Conservation (phyloP, 2,329 filamentous ascomycete species). For the Stemphylium beticola region DNA sequence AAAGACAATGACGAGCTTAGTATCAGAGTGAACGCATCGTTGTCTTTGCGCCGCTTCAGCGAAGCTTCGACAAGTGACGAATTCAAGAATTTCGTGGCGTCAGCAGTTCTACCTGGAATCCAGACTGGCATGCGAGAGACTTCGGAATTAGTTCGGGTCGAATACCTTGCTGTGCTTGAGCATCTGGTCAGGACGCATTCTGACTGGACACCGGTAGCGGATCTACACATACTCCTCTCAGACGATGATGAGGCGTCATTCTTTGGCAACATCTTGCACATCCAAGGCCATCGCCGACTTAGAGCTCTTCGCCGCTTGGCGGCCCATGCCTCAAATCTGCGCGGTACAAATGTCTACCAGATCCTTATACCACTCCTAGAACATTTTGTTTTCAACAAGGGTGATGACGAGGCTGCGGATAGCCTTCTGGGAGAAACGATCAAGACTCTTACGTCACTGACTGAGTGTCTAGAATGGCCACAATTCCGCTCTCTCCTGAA, state of each 20-base stretch:
- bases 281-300: conserved; percentile 83
- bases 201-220: conserved; percentile 72
- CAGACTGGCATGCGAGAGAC: conserved; percentile 76
- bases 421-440: conserved; percentile 87
- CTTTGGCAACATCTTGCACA: conserved; percentile 90
- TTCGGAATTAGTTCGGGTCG: conserved; percentile 83
- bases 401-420: conserved; percentile 77
- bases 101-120: conserved; percentile 75
- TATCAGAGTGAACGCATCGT: conserved; percentile 81
- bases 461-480: conserved; percentile 82
- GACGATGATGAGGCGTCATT: conserved; percentile 82
- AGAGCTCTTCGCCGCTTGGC: conserved; percentile 82
- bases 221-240: conserved; percentile 74
- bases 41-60: conserved; percentile 79
- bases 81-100: conserved; percentile 66
- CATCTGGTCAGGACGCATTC: conserved; percentile 75
- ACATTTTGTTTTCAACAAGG: conserved; percentile 87
- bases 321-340: conserved; percentile 70
- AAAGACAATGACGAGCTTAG: conserved; percentile 87
- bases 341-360: conserved; percentile 78
- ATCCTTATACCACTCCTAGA: conserved; percentile 92
- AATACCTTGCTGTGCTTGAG: conserved; percentile 80
- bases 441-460: conserved; percentile 76
- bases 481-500: conserved; percentile 86
- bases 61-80: conserved; percentile 58